Base-by-base conservation (phyloP, 257 asterid genomes). In the Catharanthus roseus region DNA sequence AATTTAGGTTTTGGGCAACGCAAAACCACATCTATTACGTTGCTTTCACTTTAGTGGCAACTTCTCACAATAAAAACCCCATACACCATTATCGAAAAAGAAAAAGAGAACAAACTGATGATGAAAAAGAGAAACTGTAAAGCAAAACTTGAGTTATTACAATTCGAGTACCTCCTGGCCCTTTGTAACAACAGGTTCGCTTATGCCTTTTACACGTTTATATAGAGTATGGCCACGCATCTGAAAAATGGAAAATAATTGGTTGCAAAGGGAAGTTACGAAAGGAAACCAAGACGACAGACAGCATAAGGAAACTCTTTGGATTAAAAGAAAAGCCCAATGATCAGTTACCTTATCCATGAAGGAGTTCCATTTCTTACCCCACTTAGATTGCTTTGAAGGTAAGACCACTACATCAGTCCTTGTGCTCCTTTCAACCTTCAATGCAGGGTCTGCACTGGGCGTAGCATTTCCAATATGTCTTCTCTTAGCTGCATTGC, bases 151-250 rank as follows among this genome's bases (percentile, higher is more conserved):
- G 60, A 36, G 36, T 33, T 29, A 28, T 21, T 45, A 34, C 55
- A 18, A 47, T 65, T 8, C 49, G 26, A 72, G 68, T 83, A 93
- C 98, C 95, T 93, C 98, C 81, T 89, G 93, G 80, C 95, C 85
- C 77, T 86, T 91, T 64, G 78, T 85, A 69, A 86, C 83, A 66
- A 88, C 96, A 68, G 99, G 99, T 80, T 88, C 96, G 64, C 96
- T 83, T 67, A 85, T 47, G 62, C 96, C 92, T 80, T 87, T 85
- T 67, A 79, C 85, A 31, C 81, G 90, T 81, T 83, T 89, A 85
- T 84, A 93, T 60, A 81, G 67, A 39, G 91, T 85, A 79, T 85
- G 77, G 61, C 96, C 90, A 73, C 83, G 97, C 90, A 93, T 81
- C 99, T 93, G 86, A 65, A 65, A 66, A 44, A 50, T 56, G 53